phyloP scores from a whole-genome alignment of 345 rosid species.

The Cardiospermum halicacabum region DNA sequence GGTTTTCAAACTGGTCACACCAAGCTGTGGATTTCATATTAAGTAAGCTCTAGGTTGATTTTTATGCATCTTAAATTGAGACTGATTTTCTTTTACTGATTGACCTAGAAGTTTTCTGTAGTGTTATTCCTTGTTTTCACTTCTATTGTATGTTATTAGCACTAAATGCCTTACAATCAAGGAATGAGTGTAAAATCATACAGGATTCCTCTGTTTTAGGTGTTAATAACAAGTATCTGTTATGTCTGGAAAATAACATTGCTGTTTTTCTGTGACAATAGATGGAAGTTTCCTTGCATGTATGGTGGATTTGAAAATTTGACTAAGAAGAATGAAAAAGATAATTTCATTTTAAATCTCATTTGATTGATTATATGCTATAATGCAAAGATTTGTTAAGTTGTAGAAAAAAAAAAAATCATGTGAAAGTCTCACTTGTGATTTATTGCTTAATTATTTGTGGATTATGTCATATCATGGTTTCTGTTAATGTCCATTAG shows the following conservation, averaged over 20 bases:
- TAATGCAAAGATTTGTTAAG: conserved; percentile 3
- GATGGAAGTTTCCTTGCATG: neutral
- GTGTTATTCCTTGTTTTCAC: neutral
- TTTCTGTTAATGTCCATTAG: neutral
- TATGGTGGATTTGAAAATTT: neutral
- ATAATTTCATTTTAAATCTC: neutral
- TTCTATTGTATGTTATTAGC: neutral
- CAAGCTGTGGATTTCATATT: conserved; percentile 88
- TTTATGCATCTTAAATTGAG: no score
- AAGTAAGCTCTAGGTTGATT: conserved; percentile 33
- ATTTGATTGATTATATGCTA: neutral
- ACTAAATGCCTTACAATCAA: no score
- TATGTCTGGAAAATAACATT: neutral
- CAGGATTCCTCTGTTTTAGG: no score
- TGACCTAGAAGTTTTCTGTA: neutral
- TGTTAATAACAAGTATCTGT: no score
- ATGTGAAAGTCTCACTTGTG: no score
- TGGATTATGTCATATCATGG: neutral
- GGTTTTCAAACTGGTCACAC: conserved; percentile 80
- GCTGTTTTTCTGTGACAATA: neutral
- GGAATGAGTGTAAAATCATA: no score
- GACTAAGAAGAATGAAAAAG: neutral
- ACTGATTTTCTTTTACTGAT: neutral
- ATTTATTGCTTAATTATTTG: no score
- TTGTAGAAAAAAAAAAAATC: no score